These are phyloP conservation scores for Ampelocalamus luodianensis DNA, from an alignment of 176 grass and related monocot species.

Conservation along the genomic window DNA sequence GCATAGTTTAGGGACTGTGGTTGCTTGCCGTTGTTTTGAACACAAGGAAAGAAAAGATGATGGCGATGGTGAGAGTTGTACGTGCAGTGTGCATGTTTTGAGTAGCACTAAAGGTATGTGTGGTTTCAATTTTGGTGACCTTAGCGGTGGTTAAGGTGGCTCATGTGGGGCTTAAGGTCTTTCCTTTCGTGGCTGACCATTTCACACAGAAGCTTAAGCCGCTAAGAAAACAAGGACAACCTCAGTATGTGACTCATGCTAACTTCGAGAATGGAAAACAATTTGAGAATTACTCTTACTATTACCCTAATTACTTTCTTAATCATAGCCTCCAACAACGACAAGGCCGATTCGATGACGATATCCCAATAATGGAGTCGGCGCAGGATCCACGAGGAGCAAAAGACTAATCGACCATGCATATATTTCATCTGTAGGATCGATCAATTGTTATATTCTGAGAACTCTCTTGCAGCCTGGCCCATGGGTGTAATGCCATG, in stretches of 20 bases:
- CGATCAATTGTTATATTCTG: neutral
- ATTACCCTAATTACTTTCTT: neutral
- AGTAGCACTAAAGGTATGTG: conserved; percentile 42
- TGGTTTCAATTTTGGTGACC: neutral
- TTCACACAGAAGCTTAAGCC: neutral
- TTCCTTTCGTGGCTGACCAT: neutral
- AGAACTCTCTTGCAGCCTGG: conserved; percentile 8
- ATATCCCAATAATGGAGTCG: conserved; percentile 1
- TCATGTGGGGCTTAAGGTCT: neutral
- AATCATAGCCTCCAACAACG: neutral
- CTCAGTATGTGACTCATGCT: neutral
- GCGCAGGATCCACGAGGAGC: neutral
- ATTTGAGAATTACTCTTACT: neutral
- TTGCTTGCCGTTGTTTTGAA: conserved; percentile 47
- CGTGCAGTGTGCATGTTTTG: conserved; percentile 46
- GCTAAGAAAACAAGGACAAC: neutral
- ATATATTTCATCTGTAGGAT: neutral
- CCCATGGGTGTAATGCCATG: conserved; percentile 27
- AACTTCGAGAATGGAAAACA: neutral
- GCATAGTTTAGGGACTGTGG: conserved; percentile 5
- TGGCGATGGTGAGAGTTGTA: conserved; percentile 22
- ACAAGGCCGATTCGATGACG: neutral
- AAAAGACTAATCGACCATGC: neutral
- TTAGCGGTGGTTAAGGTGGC: conserved; percentile 36
- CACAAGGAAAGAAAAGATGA: conserved; percentile 41